A percentile compares a stretch with the other conserved stretches of the same genome.
These are phyloP conservation scores for Chrysosporium queenslandicum DNA, from an alignment of 2,329 filamentous ascomycete genomes.

Conservation along the genomic window DNA sequence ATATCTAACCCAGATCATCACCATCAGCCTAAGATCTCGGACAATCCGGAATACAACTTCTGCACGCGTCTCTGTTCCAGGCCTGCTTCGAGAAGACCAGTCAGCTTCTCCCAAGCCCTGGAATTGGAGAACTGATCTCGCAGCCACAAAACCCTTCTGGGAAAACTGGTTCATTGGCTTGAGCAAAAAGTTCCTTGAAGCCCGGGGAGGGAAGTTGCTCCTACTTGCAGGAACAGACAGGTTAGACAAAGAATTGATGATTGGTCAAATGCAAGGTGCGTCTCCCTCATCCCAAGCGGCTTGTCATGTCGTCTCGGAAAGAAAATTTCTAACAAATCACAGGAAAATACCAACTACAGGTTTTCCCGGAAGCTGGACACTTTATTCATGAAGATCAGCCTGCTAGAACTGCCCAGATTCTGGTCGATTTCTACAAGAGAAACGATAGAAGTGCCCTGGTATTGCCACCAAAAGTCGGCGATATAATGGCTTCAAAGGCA, in stretches of 20 bases:
- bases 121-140: slow-evolving; percentile 79
- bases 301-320: background rate
- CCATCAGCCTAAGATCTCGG: slow-evolving; percentile 57
- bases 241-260: slow-evolving; percentile 82
- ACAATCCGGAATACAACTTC: slow-evolving; percentile 75
- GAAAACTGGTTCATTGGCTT: slow-evolving; percentile 85
- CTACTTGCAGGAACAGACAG: slow-evolving; percentile 82
- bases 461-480: slow-evolving; percentile 82
- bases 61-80: slow-evolving; percentile 80
- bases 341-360: slow-evolving; percentile 87
- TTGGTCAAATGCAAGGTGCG: slow-evolving; percentile 91
- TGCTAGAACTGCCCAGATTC: slow-evolving; percentile 71
- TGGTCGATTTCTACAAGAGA: slow-evolving; percentile 83
- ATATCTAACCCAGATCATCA: background rate
- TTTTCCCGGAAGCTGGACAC: slow-evolving; percentile 89
- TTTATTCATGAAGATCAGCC: slow-evolving; percentile 95
- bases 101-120: slow-evolving; percentile 45
- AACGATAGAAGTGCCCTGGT: slow-evolving; percentile 81
- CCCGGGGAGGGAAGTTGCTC: slow-evolving; percentile 72
- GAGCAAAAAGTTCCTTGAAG: slow-evolving; percentile 75
- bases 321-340: background rate
- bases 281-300: slow-evolving; percentile 3
- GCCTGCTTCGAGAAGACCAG: slow-evolving; percentile 51
- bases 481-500: slow-evolving; percentile 45
- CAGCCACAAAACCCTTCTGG: slow-evolving; percentile 81